A percentile compares a stretch with the other conserved stretches of the same genome.
These are phyloP conservation scores for Hypericum perforatum DNA, from an alignment of 345 rosid species.

Conservation along the genomic window DNA sequence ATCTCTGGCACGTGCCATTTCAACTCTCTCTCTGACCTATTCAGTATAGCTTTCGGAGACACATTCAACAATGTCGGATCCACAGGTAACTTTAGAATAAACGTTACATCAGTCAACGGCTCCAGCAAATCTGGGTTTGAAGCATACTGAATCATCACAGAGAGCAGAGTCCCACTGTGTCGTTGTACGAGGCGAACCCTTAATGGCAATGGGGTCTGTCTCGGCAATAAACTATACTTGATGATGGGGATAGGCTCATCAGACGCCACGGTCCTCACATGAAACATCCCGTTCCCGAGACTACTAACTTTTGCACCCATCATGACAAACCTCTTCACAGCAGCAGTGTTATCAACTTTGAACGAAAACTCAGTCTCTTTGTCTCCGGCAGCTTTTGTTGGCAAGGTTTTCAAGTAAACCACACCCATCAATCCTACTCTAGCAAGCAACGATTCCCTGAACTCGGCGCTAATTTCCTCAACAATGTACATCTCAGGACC, in stretches of 20 bases:
- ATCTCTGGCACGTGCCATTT: conserved; percentile 90
- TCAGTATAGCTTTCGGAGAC: conserved; percentile 80
- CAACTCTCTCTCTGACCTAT: conserved; percentile 75
- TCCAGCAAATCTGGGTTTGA: conserved; percentile 65
- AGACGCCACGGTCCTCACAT: conserved; percentile 79
- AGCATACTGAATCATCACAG: conserved; percentile 93
- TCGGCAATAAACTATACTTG: conserved; percentile 83
- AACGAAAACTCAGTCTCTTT: conserved; percentile 91
- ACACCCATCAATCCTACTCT: conserved; percentile 91
- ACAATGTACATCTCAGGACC: conserved; percentile 88
- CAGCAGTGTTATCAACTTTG: conserved; percentile 57
- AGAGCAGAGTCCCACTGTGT: conserved; percentile 81
- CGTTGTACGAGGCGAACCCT: conserved; percentile 79
- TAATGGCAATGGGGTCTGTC: conserved; percentile 75
- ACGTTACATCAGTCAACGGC: conserved; percentile 64
- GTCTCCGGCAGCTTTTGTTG: conserved; percentile 59
- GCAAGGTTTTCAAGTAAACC: conserved; percentile 74
- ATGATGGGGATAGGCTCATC: conserved; percentile 84
- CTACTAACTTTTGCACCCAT: conserved; percentile 71
- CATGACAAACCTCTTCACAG: conserved; percentile 69
- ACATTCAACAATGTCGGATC: conserved; percentile 94
- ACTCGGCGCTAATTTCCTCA: conserved; percentile 86
- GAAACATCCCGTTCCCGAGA: conserved; percentile 80
- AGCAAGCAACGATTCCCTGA: conserved; percentile 88
- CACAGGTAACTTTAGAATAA: conserved; percentile 77